Conservation (phyloP, 2,329 filamentous ascomycete species). For the Macrophomina pseudophaseolina region DNA sequence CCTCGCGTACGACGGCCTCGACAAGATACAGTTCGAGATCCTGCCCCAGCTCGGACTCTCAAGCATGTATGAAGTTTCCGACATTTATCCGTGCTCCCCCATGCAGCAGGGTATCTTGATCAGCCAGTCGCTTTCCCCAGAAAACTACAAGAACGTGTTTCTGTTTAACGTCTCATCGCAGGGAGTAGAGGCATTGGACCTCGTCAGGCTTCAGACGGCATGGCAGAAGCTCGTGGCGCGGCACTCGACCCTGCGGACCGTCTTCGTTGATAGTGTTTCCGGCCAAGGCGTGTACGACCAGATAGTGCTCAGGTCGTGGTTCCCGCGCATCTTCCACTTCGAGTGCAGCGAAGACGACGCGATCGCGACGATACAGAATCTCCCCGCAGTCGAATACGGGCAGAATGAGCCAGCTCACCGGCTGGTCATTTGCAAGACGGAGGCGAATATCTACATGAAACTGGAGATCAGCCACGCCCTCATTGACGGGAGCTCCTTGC, state of each 20-base stretch:
- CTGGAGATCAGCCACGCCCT: constrained; percentile 59
- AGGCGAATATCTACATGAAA: constrained; percentile 30
- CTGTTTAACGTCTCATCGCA: not conserved
- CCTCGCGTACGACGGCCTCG: not conserved
- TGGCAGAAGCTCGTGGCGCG: constrained; percentile 44
- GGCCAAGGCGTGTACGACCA: constrained; percentile 40
- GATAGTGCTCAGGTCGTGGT: constrained; percentile 31
- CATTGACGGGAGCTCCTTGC: constrained; percentile 58
- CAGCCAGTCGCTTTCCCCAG: constrained; percentile 4
- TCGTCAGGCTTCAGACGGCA: constrained; percentile 37
- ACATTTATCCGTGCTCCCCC: constrained; percentile 23
- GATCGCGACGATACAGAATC: constrained; percentile 31
- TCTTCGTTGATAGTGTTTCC: constrained; percentile 41
- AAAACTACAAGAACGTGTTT: constrained; percentile 12
- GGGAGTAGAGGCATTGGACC: constrained; percentile 30
- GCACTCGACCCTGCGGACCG: constrained; percentile 39
- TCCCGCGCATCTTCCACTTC: constrained; percentile 18
- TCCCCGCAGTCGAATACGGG: constrained; percentile 31
- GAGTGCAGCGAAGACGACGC: constrained; percentile 25
- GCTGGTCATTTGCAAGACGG: not conserved
- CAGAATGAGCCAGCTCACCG: constrained; percentile 48
- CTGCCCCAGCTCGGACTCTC: constrained; percentile 9
- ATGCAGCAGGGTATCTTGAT: constrained; percentile 24
- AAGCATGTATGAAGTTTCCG: constrained; percentile 31
- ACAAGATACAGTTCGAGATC: constrained; percentile 2